phyloP scores from a whole-genome alignment of 2,329 filamentous ascomycete species.

The Macrophomina phaseolina region DNA sequence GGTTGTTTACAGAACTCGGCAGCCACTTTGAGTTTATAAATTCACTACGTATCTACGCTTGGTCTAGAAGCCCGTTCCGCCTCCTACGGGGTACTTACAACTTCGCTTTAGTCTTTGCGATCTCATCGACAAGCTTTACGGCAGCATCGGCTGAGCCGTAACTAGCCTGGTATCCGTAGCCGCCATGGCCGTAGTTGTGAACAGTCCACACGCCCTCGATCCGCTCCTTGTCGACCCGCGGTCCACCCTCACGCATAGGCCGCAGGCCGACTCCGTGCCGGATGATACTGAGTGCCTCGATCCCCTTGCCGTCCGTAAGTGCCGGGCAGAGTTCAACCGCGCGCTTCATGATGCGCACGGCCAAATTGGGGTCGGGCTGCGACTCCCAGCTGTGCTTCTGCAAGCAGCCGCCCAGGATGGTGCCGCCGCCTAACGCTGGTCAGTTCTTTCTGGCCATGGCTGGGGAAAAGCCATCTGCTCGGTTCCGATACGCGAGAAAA shows the following conservation, averaged over 20 bases:
- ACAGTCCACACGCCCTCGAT: constrained; percentile 63
- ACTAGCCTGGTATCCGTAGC: constrained; percentile 70
- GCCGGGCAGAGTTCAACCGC: constrained; percentile 68
- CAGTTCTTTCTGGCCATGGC: constrained; percentile 15
- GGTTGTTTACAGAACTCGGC: too few relatives aligned
- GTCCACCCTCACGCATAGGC: constrained; percentile 74
- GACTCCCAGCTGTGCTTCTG: constrained; percentile 81
- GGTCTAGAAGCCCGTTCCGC: neutral
- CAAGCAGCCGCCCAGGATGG: constrained; percentile 84
- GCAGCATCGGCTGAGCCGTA: constrained; percentile 51
- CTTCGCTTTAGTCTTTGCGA: constrained; percentile 36
- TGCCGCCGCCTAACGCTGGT: constrained; percentile 69
- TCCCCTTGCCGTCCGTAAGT: constrained; percentile 69
- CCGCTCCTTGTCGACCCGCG: constrained; percentile 75
- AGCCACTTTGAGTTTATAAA: neutral
- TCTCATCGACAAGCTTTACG: constrained; percentile 44
- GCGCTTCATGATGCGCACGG: constrained; percentile 83
- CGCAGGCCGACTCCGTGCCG: constrained; percentile 83
- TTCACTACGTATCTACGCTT: neutral
- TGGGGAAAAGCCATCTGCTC: too few relatives aligned
- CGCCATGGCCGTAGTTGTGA: constrained; percentile 80
- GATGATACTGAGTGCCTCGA: constrained; percentile 75
- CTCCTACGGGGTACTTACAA: constrained; percentile 30
- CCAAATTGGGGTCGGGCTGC: constrained; percentile 78
- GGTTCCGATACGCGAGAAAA: constrained; percentile 30